Evolutionary conservation across 2,329 filamentous ascomycete species (phyloP), one percentile per base, ranked within the genome.

Genomic region (Aspergillus floridensis): DNA sequence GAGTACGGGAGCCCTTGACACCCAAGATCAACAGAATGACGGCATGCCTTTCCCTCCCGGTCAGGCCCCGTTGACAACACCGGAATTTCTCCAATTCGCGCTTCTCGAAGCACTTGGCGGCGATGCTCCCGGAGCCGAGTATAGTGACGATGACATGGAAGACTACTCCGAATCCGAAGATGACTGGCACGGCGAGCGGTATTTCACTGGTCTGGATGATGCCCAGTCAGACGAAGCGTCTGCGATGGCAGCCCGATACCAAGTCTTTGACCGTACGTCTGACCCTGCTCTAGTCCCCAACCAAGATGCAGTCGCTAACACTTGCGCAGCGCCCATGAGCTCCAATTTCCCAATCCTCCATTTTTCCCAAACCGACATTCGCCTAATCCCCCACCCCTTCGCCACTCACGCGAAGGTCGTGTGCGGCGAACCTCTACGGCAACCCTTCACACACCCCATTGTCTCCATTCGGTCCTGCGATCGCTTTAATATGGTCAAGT

Each of bases 401-500:
- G 67, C 70, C 29, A 53, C 63, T 2, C 63, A 67, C 24, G 64
- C 71, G 11, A 70, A 68, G n/a, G 68, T 77, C 1, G 51, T 77
- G 16, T 75, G 68, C 59, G 65, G 63, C 14, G 63, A 61, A 3
- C 67, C 72, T 12, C 65, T 77, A 7, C 64, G 64, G 16, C 72
- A 72, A 62, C 68, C 55, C 53, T 66, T 71, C 57, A 64, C 63
- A 35, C 69, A 64, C 49, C 63, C 65, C 50, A 59, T 67, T 8
- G 63, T 66, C 1, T 66, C 68, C 21, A 67, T 70, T 32, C 58
- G 60, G 19, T 53, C 64, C 49, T 74, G 68, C 49, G 81, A 85
- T 59, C 82, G 86, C 7, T 78, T 87, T 41, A 86, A 85, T 68
- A 82, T 86, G 78, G 74, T 80, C 24, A 79, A 81, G 12, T 81